These are phyloP conservation scores for Pulveroboletus sp. DNA, from an alignment of 1,284 basidiomycete genomes.

Conservation along the genomic window DNA sequence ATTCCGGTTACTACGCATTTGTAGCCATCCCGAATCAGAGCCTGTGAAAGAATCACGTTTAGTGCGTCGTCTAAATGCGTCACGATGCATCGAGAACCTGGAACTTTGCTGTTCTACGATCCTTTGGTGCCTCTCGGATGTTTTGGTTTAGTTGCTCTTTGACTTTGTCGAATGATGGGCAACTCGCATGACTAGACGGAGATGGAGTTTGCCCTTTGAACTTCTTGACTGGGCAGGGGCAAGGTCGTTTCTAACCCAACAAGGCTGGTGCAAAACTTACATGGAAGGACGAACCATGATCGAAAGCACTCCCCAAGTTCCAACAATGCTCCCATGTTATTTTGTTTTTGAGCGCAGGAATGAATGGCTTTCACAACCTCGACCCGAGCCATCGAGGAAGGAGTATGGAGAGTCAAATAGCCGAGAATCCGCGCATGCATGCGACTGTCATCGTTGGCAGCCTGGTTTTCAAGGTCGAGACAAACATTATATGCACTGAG, in stretches of 20 bases:
- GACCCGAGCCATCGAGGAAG: not conserved
- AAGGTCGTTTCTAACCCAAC: too few relatives aligned
- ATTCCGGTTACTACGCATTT: not conserved
- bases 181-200: not conserved
- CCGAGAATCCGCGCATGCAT: not conserved
- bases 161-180: not conserved
- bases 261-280: not conserved
- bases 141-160: not conserved
- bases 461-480: not conserved
- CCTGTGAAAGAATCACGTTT: not conserved
- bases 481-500: not conserved
- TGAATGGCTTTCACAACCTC: not conserved
- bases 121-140: not conserved
- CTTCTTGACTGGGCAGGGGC: slow-evolving; percentile 2
- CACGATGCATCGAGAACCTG: not conserved
- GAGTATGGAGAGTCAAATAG: not conserved
- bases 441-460: not conserved
- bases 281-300: not conserved
- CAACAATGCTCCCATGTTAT: not conserved
- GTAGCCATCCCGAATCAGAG: not conserved
- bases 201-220: not conserved
- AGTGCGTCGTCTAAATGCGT: not conserved
- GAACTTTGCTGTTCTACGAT: not conserved
- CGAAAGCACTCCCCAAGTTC: not conserved
- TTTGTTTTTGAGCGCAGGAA: not conserved